Evolutionary conservation across 345 rosid species (phyloP), one percentile per base, ranked within the genome.

Genomic region (Ceriops zippeliana): DNA sequence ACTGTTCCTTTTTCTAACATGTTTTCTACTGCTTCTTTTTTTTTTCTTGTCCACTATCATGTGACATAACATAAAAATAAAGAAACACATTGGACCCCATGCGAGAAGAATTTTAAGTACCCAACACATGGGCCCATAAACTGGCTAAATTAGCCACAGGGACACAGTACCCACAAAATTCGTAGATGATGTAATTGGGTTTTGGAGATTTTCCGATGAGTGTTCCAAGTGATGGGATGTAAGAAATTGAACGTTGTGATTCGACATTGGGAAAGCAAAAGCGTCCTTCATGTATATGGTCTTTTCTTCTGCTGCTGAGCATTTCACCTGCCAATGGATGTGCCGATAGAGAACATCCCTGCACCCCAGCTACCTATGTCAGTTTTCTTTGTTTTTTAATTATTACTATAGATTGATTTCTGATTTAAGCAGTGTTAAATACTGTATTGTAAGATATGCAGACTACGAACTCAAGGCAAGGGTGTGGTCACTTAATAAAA

Each of bases 51-150:
- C 34, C 3, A 60, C 46, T 30, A 65, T 28, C 10, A n/a, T 32
- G 8, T 32, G 31, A 21, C 46, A 35, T 53, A 6, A 61, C 61
- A 21, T 19, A 20, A 26, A 26, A 21, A 42, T 13, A 5, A 26
- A 20, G 13, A 27, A 47, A 70, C 61, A 67, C 15, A 66, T 53
- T 49, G 86, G 86, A 66, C 49, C 82, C 87, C 83, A 75, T 22
- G 9, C 71, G 82, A 72, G 16, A 42, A 42, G 78, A 75, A 79
- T 69, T 69, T 54, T 38, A 58, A 71, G 70, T 61, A 38, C 65
- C 77, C 81, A 78, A 62, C 80, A 68, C 67, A 63, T 52, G 84
- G 81, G 47, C 85, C 90, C 70, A 38, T 64, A 69, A 58, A 52
- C 9, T 58, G 35, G 76, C 61, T 71, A 68, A 59, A 58, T 59